phyloP scores from a whole-genome alignment of 805 yeast species.

The Pichia nakasei region DNA sequence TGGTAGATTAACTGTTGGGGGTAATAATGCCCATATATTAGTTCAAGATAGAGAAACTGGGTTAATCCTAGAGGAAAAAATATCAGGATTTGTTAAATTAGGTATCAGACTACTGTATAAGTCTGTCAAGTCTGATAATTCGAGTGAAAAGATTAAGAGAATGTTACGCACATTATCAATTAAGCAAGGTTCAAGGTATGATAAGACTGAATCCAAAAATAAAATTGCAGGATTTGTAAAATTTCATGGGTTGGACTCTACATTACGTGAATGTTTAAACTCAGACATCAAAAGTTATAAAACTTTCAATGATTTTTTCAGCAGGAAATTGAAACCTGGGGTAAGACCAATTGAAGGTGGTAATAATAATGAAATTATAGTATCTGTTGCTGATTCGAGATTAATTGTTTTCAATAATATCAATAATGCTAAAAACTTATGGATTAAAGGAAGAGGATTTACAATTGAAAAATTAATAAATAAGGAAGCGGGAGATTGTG shows the following conservation, averaged over 20 bases:
- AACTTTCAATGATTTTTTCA: constrained; percentile 87
- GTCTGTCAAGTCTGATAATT: constrained; percentile 46
- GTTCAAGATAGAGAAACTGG: constrained; percentile 92
- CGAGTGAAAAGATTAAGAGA: constrained; percentile 42
- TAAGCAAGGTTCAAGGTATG: constrained; percentile 82
- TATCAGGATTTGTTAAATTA: constrained; percentile 77
- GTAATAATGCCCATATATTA: constrained; percentile 85
- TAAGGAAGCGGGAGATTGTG: constrained; percentile 19
- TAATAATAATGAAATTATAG: constrained; percentile 34
- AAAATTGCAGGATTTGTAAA: constrained; percentile 71
- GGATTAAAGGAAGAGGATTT: constrained; percentile 87
- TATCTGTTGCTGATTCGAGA: constrained; percentile 85
- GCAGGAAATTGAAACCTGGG: constrained; percentile 61
- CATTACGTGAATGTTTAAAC: constrained; percentile 53
- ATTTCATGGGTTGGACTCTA: constrained; percentile 72
- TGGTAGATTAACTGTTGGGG: constrained; percentile 80
- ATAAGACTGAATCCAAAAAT: constrained; percentile 52
- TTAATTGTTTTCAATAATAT: constrained; percentile 60
- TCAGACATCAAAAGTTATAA: constrained; percentile 40
- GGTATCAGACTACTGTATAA: constrained; percentile 81
- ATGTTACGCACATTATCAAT: constrained; percentile 57
- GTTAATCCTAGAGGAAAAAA: constrained; percentile 82
- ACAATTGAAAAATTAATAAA: constrained; percentile 46
- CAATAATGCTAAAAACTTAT: constrained; percentile 54
- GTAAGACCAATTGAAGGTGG: constrained; percentile 64